Base-by-base conservation (phyloP, 2,329 filamentous ascomycete genomes). In the Alternaria postmessia region DNA sequence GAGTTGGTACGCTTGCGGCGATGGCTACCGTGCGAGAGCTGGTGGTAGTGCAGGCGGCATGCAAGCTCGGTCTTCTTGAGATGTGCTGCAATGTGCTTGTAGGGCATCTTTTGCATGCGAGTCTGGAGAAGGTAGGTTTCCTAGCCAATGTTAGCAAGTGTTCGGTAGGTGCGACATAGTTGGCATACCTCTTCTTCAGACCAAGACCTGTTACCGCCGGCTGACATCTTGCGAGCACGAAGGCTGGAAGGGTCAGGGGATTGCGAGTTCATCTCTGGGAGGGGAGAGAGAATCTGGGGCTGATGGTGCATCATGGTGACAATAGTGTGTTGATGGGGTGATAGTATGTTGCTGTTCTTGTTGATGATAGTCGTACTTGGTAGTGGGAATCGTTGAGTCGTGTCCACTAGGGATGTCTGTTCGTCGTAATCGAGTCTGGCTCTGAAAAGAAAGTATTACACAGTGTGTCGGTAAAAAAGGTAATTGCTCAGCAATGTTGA, bases 1-100 rank as follows among this genome's bases (percentile, higher is more conserved):
- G 91, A 94, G 26, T 87, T 86, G 61, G 88, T 89, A 61, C 91
- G 87, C 84, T 92, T 92, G 76, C 91, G 90, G 71, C 91, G 89
- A 81, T 91, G 92, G 82, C 87, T 92, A 59, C 91, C 91, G 76
- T 93, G 91, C 65, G 90, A 93, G 64, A 95, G 86, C 75, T 95
- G 92, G 74, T 96, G 92, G 76, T 92, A 94, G 80, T 95, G 92
- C 64, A 96, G 86, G 64, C 92, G 91, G 81, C 92, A 96, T 48
- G 92, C 92, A 61, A 95, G 84, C 81, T 95, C 92, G 0, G 92
- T 95, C 84, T 95, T 96, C 81, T 93, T 92, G 68, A 95, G 82
- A 71, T 94, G 90, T 60, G 89, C 87, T 59, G 92, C 92, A 75
- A 95, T 95, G 77, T 94, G 91, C 84, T 94, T 95, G 81, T 95